Conservation (phyloP, 257 asterid genomes). For the Solanum pennellii region DNA sequence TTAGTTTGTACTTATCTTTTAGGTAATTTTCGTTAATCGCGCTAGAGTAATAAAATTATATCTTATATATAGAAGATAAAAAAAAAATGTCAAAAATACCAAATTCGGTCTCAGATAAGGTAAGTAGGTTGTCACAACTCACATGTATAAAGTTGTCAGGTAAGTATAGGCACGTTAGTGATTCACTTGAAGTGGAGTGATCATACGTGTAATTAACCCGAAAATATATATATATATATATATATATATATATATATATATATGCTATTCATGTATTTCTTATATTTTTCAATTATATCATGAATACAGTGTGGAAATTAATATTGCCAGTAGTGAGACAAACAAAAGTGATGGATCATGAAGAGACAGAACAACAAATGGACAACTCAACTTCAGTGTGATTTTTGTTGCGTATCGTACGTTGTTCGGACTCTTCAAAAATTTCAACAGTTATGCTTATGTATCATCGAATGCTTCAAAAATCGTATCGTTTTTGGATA, state of each 20-base stretch:
- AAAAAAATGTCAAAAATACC: background rate
- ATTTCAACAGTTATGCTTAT: background rate
- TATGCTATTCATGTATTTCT: background rate
- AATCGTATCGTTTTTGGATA: background rate
- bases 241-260: too few relatives aligned
- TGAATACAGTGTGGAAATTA: constrained; percentile 79
- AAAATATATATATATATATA: background rate
- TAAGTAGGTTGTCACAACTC: background rate
- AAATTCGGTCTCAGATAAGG: background rate
- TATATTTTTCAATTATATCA: background rate
- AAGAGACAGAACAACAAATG: constrained; percentile 33
- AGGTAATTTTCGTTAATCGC: background rate
- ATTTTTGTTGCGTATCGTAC: background rate
- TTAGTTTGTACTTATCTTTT: background rate
- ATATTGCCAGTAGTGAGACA: constrained; percentile 61
- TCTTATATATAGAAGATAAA: background rate
- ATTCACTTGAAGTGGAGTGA: background rate
- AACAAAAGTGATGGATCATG: constrained; percentile 53
- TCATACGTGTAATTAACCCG: background rate
- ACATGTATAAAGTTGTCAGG: background rate
- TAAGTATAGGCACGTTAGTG: background rate
- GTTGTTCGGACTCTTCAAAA: background rate
- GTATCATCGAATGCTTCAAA: background rate
- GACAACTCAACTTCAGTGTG: constrained; percentile 6
- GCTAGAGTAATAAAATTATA: background rate